These are phyloP conservation scores for Podaxis pistillaris DNA, from an alignment of 768 basidiomycete species.

Conservation along the genomic window DNA sequence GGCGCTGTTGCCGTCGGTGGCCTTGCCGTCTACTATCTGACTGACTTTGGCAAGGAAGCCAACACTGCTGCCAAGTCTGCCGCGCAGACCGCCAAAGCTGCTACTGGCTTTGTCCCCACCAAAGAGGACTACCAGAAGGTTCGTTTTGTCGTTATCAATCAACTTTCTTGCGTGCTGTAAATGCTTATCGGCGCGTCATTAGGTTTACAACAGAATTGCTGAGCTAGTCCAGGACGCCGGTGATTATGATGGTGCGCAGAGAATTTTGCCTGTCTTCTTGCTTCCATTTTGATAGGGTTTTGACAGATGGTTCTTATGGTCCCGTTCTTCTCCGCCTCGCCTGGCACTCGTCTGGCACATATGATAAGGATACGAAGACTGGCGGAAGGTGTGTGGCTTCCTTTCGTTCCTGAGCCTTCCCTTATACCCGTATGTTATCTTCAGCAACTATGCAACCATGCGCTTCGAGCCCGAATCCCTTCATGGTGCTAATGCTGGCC, in stretches of 20 bases:
- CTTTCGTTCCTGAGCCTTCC: not conserved
- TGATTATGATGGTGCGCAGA: slow-evolving; percentile 78
- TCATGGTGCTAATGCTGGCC: slow-evolving; percentile 83
- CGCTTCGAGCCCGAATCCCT: slow-evolving; percentile 87
- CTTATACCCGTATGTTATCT: slow-evolving; percentile 14
- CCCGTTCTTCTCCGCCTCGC: slow-evolving; percentile 88
- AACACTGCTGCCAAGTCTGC: slow-evolving; percentile 59
- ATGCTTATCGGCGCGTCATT: slow-evolving; percentile 7
- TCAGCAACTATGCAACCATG: slow-evolving; percentile 97
- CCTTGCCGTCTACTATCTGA: slow-evolving; percentile 63
- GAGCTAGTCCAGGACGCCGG: slow-evolving; percentile 72
- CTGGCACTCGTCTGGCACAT: slow-evolving; percentile 94
- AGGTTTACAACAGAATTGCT: slow-evolving; percentile 92
- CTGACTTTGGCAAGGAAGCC: slow-evolving; percentile 49
- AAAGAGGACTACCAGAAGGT: slow-evolving; percentile 92
- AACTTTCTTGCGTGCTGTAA: not conserved
- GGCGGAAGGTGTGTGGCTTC: slow-evolving; percentile 67
- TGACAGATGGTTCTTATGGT: slow-evolving; percentile 80
- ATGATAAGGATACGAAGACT: slow-evolving; percentile 73
- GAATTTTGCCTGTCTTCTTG: not conserved
- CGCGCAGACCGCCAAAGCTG: slow-evolving; percentile 59
- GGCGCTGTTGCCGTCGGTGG: slow-evolving; percentile 58
- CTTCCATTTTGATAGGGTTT: slow-evolving; percentile 15
- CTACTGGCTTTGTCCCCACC: slow-evolving; percentile 68
- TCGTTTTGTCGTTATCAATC: slow-evolving; percentile 8